Evolutionary conservation across 2,329 filamentous ascomycete species (phyloP).

Genomic region (Leptographium galeiforme): DNA sequence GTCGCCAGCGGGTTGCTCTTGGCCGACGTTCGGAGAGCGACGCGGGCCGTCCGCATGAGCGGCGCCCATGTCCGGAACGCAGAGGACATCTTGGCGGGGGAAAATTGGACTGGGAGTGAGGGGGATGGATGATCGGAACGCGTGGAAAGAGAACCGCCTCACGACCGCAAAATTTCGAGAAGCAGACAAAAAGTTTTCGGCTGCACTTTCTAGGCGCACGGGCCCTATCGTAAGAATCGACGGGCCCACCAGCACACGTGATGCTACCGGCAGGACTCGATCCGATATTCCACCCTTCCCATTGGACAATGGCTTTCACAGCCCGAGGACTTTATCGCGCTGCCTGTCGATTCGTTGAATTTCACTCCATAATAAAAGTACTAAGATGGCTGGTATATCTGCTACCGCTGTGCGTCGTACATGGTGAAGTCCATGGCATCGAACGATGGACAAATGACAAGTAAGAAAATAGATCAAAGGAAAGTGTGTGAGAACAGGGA

Average conservation of each 20-base stretch:
- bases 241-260: background rate
- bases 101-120: background rate
- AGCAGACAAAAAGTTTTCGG: slow-evolving; percentile 2
- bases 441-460: background rate
- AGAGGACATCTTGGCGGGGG: slow-evolving; percentile 48
- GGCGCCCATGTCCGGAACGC: slow-evolving; percentile 64
- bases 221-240: background rate
- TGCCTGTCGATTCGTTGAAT: background rate
- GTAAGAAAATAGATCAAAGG: background rate
- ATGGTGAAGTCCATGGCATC: background rate
- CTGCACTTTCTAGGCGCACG: background rate
- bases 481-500: background rate
- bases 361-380: too few relatives aligned
- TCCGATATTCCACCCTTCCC: background rate
- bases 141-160: background rate
- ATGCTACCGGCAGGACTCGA: background rate
- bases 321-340: background rate
- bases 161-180: slow-evolving; percentile 1
- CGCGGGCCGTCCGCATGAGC: slow-evolving; percentile 69
- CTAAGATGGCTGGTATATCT: background rate
- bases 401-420: background rate
- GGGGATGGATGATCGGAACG: background rate
- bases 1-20: slow-evolving; percentile 59
- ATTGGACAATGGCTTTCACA: background rate
- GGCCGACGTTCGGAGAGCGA: slow-evolving; percentile 36